Evolutionary conservation across 805 yeast species (phyloP), one percentile per base, ranked within the genome.

Genomic region (Zygosaccharomyces kombuchaensis): DNA sequence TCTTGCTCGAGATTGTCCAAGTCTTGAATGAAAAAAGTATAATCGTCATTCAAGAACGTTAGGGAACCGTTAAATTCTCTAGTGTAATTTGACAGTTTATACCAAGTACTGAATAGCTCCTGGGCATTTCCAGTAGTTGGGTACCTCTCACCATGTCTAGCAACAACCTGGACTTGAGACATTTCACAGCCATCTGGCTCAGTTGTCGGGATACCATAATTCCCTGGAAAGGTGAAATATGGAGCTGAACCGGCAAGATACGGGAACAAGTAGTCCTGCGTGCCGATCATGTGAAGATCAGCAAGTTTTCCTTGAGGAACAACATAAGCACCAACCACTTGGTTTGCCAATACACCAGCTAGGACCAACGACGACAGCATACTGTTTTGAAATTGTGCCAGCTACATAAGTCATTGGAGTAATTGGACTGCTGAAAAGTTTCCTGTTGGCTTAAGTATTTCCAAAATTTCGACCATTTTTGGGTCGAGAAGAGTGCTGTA

Each of bases 81-180:
- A 8, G 75, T 63, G 36, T 51, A 54, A 30, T 47, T 47, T 8
- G 47, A 41, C 1, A 57, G 23, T 34, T 48, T 57, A 36, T 51
- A 44, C 50, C 49, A 57, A 4, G 54, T 46, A 16, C 54, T 52
- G 34, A 59, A 60, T 55, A 80, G 65, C 46, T 69, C 69, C 4
- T 60, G 54, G 19, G 60, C 66, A 3, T 72, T 67, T n/a, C 69
- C 66, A 2, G 54, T 62, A 2, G 84, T 75, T 2, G 87, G 88
- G 57, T 72, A 84, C 52, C 95, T 70, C 62, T 86, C 93, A 16
- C 91, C 95, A 58, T 87, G 95, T 58, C 96, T 75, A 54, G 81
- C 80, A 42, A 84, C 66, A 17, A 84, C 65, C 53, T 83, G 88
- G 8, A 84, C 87, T 62, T 84, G 91, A 54, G 77, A 78, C 45